These are phyloP conservation scores for Arthrobotrys sinensis DNA, from an alignment of 2,329 filamentous ascomycete species.

Conservation along the genomic window DNA sequence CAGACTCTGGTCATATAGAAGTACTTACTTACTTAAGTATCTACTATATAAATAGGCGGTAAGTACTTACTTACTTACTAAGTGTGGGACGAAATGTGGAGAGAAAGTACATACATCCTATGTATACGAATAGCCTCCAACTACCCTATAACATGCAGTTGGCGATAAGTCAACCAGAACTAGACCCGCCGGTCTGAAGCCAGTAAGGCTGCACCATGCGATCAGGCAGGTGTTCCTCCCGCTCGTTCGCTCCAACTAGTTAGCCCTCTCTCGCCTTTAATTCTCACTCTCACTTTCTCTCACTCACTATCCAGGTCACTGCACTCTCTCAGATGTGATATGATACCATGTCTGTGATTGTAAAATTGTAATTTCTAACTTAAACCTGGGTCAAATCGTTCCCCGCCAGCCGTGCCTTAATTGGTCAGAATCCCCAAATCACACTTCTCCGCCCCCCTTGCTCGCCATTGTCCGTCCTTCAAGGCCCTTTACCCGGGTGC, in stretches of 20 bases:
- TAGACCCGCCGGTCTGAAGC: background rate
- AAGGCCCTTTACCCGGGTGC: conserved; percentile 19
- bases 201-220: background rate
- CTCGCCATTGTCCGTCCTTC: conserved; percentile 1
- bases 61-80: background rate
- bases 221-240: conserved; percentile 2
- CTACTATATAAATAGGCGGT: background rate
- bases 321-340: conserved; percentile 9
- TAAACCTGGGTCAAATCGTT: conserved; percentile 2
- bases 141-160: background rate
- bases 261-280: conserved; percentile 11
- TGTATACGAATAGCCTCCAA: background rate
- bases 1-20: too few species aligned
- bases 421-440: conserved; percentile 3
- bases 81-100: too few species aligned
- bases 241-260: conserved; percentile 20
- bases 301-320: background rate
- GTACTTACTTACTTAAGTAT: too few species aligned
- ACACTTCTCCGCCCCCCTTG: background rate
- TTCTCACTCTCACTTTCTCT: conserved; percentile 5
- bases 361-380: background rate
- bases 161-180: background rate
- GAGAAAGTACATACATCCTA: too few species aligned
- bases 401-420: conserved; percentile 9
- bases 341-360: background rate